A percentile compares a stretch with the other conserved stretches of the same genome.
These are phyloP conservation scores for Xylaria sp. DNA, from an alignment of 2,329 filamentous ascomycete species.

Conservation along the genomic window DNA sequence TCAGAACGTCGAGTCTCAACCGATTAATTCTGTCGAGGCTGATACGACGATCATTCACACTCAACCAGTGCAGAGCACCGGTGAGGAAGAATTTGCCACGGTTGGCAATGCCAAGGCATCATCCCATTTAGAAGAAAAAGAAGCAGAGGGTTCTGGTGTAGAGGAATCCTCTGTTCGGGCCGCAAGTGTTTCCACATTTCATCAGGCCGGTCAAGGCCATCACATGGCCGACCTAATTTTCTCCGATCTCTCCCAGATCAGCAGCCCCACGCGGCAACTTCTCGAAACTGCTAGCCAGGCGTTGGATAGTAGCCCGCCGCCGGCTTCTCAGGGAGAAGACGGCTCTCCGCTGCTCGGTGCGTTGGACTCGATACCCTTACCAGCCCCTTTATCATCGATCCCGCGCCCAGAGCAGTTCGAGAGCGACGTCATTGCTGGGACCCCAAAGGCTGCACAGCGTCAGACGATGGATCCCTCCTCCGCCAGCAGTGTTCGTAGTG, in stretches of 20 bases:
- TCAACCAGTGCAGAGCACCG: not conserved
- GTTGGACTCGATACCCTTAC: slow-evolving; percentile 6
- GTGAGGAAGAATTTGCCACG: not conserved
- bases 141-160: not conserved
- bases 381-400: slow-evolving; percentile 6
- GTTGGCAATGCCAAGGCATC: not conserved
- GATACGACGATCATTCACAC: not conserved
- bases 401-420: slow-evolving; percentile 14
- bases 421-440: slow-evolving; percentile 22
- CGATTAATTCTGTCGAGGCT: not conserved
- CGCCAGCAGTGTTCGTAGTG: slow-evolving; percentile 41
- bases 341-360: slow-evolving; percentile 21
- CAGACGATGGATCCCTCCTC: slow-evolving; percentile 31
- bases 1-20: too few relatives aligned
- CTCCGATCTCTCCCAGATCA: slow-evolving; percentile 27
- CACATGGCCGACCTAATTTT: slow-evolving; percentile 18
- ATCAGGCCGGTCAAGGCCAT: slow-evolving; percentile 21
- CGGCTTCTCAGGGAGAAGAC: not conserved
- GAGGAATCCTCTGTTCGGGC: not conserved
- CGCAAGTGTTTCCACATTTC: slow-evolving; percentile 18
- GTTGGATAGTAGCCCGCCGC: slow-evolving; percentile 8
- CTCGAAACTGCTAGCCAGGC: slow-evolving; percentile 26
- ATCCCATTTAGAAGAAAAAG: not conserved
- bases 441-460: slow-evolving; percentile 30
- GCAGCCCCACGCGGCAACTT: slow-evolving; percentile 30